Base-by-base conservation (phyloP, 2,329 filamentous ascomycete genomes). In the Claviceps spartinae region DNA sequence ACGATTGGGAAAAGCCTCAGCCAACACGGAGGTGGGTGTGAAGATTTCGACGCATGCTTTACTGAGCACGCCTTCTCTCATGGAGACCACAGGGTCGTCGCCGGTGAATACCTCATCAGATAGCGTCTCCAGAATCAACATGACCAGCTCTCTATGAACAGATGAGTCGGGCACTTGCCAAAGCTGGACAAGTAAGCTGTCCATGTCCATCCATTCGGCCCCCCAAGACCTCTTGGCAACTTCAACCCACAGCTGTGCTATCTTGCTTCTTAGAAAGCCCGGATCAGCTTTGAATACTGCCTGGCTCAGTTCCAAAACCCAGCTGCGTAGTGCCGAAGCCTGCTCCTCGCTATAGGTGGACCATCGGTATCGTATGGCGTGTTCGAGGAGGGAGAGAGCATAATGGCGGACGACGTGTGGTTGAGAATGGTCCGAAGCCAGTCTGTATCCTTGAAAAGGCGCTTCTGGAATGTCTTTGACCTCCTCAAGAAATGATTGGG, bases 181-280 rank as follows among this genome's bases (percentile, higher is more conserved):
- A 20, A 97, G 75, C 61, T 82, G 78, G 45, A 90, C 79, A 52
- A 98, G 76, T 62, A 86, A 76, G 56, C 82, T 72, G 65, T 98
- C 94, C 91, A 98, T 95, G 63, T 94, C 83, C 73, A 86, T 82
- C 93, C 94, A 98, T 55, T 93, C 86, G 36, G 81, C 76, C n/a
- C 78, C 88, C 93, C 93, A 98, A 63, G 82, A 86, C 61, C 91
- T 80, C 72, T 97, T 97, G 42, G 90, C 89, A 50, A 95, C 76
- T 67, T 97, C 93, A 7, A 90, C 87, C 93, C 93, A 98, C 55
- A 98, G 72, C 68, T 95, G 86, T 30, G 88, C 88, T 37, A 93
- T 84, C 71, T 98, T 98, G 74, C 95, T 97, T 59, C 91, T 79
- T 57, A 96, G 73, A 65, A 90, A 98, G 36, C 78, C 67, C 2